Base-by-base conservation (phyloP, 2,329 filamentous ascomycete species). In the Penicillium sp. region DNA sequence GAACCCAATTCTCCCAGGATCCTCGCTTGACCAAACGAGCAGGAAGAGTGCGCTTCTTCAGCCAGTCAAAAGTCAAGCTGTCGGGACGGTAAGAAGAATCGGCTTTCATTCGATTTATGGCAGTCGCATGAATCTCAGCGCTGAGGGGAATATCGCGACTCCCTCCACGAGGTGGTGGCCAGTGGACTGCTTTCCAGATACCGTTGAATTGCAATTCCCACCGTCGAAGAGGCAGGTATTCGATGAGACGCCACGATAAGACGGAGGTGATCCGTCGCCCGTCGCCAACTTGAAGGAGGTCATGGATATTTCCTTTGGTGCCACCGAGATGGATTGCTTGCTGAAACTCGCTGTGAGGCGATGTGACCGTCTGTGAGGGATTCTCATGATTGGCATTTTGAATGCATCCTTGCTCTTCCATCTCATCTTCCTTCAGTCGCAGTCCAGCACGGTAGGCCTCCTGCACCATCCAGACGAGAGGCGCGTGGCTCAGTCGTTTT, bases 101-200 rank as follows among this genome's bases (percentile, higher is more conserved):
- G 11, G 64, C 57, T 26, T 75, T 59, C 79, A 88, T 81, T 2
- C 84, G 72, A n/a, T 75, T 74, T 42, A 88, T 76, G 0, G 84
- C 84, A 6, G 78, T 82, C 22, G 76, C 74, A 49, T 89, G 84
- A 1, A 88, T 72, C 11, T 77, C 68, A 0, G 78, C 82, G 30
- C 79, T 69, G 8, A 74, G 63, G 0, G 84, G 84, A 2, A 88
- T 77, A 49, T 88, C 83, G 12, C 84, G 74, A 0, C 78, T 75
- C 60, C 87, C 83, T 2, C 84, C 84, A 7, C 77, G 74, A 0
- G 84, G 84, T 2, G 86, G 65, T 0, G 84, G 84, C 81, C 82
- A 87, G 4, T 77, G 69, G 47, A 88, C 86, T 0, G 81, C 78
- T 59, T 76, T 79, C 84, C 84, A 88, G 3, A 40, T 41, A 30